A percentile compares a stretch with the other conserved stretches of the same genome.
Conservation (phyloP, 2,329 filamentous ascomycete genomes). For the Cordyceps militaris region DNA sequence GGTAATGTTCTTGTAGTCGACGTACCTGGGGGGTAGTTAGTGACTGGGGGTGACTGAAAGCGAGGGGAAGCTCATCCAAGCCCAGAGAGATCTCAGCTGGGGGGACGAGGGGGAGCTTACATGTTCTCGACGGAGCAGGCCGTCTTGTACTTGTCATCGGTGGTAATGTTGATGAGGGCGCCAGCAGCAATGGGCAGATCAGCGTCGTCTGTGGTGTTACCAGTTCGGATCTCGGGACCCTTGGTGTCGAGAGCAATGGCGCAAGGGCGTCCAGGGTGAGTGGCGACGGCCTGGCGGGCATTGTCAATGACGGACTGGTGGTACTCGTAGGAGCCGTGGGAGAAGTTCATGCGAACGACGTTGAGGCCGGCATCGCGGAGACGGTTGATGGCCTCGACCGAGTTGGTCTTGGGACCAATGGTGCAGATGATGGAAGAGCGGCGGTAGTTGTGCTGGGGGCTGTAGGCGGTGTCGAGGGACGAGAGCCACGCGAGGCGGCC, state of each 20-base stretch:
- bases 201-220: constrained; percentile 72
- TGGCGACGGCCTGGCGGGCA: constrained; percentile 75
- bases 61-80: not conserved
- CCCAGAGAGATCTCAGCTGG: constrained; percentile 3
- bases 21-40: constrained; percentile 54
- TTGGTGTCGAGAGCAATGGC: constrained; percentile 86
- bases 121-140: constrained; percentile 86
- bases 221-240: constrained; percentile 55
- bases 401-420: constrained; percentile 99
- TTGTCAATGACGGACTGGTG: constrained; percentile 98
- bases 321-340: constrained; percentile 74
- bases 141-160: constrained; percentile 85
- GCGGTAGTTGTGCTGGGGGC: constrained; percentile 82
- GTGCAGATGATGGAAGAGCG: constrained; percentile 98
- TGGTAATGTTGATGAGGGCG: constrained; percentile 88
- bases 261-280: constrained; percentile 73
- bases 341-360: constrained; percentile 99
- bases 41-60: constrained; percentile 1
- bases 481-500: constrained; percentile 60
- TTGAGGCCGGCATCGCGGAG: constrained; percentile 89
- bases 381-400: constrained; percentile 90
- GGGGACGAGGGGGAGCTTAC: constrained; percentile 44
- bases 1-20: constrained; percentile 99
- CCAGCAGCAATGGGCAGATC: constrained; percentile 83
- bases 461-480: constrained; percentile 79